Conservation (phyloP, 805 yeast species). For the Cyberlindnera maritima region DNA sequence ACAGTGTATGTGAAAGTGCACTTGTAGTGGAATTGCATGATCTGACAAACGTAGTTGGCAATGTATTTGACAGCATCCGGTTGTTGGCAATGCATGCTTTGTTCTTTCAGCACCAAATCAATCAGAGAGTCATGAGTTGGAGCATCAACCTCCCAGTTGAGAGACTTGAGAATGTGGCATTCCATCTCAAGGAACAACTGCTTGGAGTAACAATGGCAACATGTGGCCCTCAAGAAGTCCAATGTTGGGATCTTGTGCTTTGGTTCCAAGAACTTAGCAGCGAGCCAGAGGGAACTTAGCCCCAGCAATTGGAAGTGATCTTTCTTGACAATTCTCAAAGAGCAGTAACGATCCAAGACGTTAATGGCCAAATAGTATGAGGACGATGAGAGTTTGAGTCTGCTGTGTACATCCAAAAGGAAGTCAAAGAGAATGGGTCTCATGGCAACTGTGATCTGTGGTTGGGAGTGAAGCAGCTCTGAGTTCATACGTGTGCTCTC, state of each 20-base stretch:
- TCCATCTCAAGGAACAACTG: slow-evolving; percentile 66
- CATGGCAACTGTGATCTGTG: slow-evolving; percentile 48
- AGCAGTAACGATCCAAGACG: slow-evolving; percentile 82
- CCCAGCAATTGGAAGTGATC: slow-evolving; percentile 86
- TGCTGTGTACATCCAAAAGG: slow-evolving; percentile 67
- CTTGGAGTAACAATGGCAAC: slow-evolving; percentile 56
- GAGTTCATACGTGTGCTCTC: slow-evolving; percentile 27
- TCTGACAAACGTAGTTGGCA: slow-evolving; percentile 61
- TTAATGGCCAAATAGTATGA: slow-evolving; percentile 67
- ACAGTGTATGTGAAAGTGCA: slow-evolving; percentile 49
- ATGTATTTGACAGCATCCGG: slow-evolving; percentile 48
- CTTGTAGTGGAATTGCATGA: slow-evolving; percentile 60
- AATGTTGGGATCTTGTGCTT: slow-evolving; percentile 60
- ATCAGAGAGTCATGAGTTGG: slow-evolving; percentile 65
- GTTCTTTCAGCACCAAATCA: slow-evolving; percentile 48
- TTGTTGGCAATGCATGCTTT: background rate
- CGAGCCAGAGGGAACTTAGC: slow-evolving; percentile 86
- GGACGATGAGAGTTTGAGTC: slow-evolving; percentile 57
- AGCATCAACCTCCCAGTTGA: slow-evolving; percentile 61
- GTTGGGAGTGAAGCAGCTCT: slow-evolving; percentile 34
- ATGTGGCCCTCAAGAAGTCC: slow-evolving; percentile 49
- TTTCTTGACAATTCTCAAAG: slow-evolving; percentile 72
- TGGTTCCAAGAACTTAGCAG: slow-evolving; percentile 72
- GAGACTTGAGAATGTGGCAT: slow-evolving; percentile 56
- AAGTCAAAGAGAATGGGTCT: slow-evolving; percentile 81